A percentile compares a stretch with the other conserved stretches of the same genome.
These are phyloP conservation scores for Eutypella sp. DNA, from an alignment of 2,329 filamentous ascomycete genomes.

Conservation along the genomic window DNA sequence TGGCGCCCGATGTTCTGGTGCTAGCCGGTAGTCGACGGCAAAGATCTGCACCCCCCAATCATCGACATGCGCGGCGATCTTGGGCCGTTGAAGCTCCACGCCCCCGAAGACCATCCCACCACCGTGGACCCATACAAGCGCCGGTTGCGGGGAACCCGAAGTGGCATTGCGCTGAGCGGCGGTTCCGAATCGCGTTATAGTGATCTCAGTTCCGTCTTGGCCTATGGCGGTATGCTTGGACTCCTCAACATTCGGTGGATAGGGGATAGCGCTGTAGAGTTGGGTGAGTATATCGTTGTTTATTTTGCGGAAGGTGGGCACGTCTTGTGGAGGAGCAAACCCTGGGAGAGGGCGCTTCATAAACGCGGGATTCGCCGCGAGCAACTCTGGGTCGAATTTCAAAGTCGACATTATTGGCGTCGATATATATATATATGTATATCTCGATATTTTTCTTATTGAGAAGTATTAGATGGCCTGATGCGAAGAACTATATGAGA, in stretches of 20 bases:
- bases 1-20: constrained; percentile 46
- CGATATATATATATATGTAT: background rate
- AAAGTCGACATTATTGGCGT: background rate
- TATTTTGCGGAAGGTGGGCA: background rate
- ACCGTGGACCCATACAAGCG: background rate
- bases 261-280: background rate
- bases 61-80: background rate
- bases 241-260: background rate
- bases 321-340: background rate
- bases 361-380: background rate
- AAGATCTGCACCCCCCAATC: background rate
- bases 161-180: background rate
- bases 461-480: too few species aligned
- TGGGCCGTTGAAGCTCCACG: background rate
- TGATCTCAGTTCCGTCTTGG: background rate
- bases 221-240: background rate
- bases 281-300: background rate
- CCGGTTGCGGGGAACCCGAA: background rate
- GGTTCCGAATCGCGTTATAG: background rate
- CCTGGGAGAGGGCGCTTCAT: background rate
- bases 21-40: constrained; percentile 44
- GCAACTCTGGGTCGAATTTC: background rate
- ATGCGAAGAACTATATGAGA: background rate
- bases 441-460: background rate
- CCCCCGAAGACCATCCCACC: background rate